Conservation (phyloP, 1,284 basidiomycete genomes). For the Papiliotrema flavescens region DNA sequence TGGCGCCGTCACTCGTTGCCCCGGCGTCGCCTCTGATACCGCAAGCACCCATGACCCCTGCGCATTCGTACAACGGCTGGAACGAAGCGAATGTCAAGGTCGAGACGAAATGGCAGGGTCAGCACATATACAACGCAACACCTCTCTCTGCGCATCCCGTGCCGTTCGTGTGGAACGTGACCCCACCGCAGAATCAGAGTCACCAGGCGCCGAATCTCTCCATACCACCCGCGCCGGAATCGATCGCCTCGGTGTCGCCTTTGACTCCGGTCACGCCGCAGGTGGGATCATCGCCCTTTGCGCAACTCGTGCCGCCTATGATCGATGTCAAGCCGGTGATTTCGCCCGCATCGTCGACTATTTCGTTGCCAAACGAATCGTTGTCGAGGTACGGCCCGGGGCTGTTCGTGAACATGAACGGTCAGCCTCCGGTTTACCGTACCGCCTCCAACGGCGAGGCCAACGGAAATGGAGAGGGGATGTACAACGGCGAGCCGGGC, state of each 20-base stretch:
- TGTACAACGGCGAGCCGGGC: neutral
- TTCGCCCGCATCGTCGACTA: slow-evolving; percentile 1
- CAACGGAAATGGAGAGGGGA: neutral
- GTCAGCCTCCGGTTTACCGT: neutral
- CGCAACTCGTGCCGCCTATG: neutral
- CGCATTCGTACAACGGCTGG: neutral
- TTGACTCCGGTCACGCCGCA: slow-evolving; percentile 1
- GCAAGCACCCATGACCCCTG: neutral
- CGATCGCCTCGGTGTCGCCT: neutral
- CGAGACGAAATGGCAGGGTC: neutral
- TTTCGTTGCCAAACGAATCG: neutral
- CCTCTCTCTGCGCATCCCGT: neutral
- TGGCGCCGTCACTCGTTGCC: too few species aligned
- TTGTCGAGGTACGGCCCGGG: neutral
- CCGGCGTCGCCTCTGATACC: neutral
- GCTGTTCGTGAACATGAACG: neutral
- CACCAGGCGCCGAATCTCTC: neutral
- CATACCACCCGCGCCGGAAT: neutral
- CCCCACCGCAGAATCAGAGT: slow-evolving; percentile 1
- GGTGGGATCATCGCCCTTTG: neutral
- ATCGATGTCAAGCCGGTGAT: slow-evolving; percentile 7
- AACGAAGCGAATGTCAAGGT: neutral
- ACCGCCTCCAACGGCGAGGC: neutral
- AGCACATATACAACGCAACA: neutral
- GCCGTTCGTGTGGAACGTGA: slow-evolving; percentile 4